Percentiles rank a stretch among this genome's conserved stretches.
These are phyloP conservation scores for Eimeria maxima DNA, from an alignment of 169 alveolate genomes.

Conservation along the genomic window DNA sequence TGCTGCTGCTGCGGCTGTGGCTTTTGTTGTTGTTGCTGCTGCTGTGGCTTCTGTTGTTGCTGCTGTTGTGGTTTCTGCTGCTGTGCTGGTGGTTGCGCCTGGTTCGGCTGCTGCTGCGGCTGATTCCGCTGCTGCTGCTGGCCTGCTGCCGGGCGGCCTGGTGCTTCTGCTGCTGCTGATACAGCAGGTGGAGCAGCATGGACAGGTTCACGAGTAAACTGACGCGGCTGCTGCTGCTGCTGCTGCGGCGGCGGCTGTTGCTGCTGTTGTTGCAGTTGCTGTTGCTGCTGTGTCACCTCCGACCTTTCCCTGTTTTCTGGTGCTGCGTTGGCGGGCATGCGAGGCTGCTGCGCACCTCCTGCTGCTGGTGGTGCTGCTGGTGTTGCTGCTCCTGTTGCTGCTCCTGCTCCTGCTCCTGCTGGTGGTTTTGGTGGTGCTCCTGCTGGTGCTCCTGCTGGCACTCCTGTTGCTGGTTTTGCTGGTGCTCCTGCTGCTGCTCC, in stretches of 20 bases:
- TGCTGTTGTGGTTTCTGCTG: too few relatives aligned
- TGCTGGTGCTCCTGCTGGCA: not conserved
- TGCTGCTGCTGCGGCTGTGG: not conserved
- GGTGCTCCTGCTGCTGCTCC: conserved; percentile 13
- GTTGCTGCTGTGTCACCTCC: not conserved
- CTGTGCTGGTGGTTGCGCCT: too few relatives aligned
- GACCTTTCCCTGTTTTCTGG: not conserved
- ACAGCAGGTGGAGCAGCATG: conserved; percentile 24
- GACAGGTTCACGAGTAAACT: not conserved
- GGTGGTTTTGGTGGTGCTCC: not conserved
- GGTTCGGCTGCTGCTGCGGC: too few relatives aligned
- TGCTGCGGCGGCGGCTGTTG: not conserved
- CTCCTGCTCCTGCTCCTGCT: conserved; percentile 4
- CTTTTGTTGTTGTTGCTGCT: not conserved
- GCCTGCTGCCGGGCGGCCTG: not conserved
- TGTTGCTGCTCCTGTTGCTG: conserved; percentile 29
- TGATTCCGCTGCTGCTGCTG: not conserved
- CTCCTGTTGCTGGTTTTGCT: not conserved
- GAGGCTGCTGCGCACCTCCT: not conserved
- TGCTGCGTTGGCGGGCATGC: not conserved
- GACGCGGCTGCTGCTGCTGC: conserved; percentile 4
- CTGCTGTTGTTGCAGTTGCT: not conserved
- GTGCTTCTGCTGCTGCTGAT: not conserved
- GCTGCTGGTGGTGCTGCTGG: too few relatives aligned
- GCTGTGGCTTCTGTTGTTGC: not conserved